Conservation (phyloP, 345 rosid genomes). For the Adansonia digitata region DNA sequence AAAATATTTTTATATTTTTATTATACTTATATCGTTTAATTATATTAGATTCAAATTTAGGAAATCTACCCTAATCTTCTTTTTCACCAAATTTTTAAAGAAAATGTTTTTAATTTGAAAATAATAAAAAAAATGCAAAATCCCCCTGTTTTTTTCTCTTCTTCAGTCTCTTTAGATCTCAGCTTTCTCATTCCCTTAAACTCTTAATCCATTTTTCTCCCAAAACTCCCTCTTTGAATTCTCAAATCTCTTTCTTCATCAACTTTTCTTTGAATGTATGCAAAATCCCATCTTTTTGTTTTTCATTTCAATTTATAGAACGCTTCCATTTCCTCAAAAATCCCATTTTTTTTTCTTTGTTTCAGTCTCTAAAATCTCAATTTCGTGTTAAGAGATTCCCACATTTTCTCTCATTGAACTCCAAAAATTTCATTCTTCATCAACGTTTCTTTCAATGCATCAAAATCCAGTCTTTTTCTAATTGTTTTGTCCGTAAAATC, state of each 20-base stretch:
- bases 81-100: neutral
- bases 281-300: constrained; percentile 20
- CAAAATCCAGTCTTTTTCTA: no score
- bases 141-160: neutral
- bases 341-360: neutral
- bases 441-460: neutral
- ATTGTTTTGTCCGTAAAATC: neutral
- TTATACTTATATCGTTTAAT: no score
- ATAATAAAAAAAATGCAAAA: neutral
- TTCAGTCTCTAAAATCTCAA: constrained; percentile 1
- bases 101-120: neutral
- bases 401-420: constrained; percentile 9
- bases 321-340: neutral
- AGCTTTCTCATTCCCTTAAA: neutral
- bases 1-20: no score
- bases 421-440: neutral
- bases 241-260: neutral
- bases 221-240: neutral
- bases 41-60: no score
- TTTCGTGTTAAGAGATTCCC: neutral
- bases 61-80: neutral
- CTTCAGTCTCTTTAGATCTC: neutral
- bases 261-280: constrained; percentile 6
- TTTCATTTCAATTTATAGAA: neutral
- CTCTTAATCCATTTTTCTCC: constrained; percentile 3